These are phyloP conservation scores for Leptographium galeiforme DNA, from an alignment of 2,329 filamentous ascomycete genomes.

Conservation along the genomic window DNA sequence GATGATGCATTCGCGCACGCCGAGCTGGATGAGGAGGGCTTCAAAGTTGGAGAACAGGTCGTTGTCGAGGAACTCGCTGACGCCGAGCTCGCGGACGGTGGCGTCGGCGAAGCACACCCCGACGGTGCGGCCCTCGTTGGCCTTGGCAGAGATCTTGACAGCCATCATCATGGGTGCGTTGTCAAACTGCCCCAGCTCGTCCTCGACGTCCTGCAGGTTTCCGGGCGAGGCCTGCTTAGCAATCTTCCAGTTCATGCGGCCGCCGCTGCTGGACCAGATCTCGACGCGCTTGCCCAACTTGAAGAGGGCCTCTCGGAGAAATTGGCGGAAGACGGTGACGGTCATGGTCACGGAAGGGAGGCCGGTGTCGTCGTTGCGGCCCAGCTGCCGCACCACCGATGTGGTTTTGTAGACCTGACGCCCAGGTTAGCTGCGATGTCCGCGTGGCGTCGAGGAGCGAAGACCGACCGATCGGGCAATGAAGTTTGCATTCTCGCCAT, in stretches of 20 bases:
- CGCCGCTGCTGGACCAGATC: conserved; percentile 65
- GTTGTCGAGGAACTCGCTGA: conserved; percentile 98
- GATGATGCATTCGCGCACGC: conserved; percentile 87
- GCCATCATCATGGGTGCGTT: conserved; percentile 88
- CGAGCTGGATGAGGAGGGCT: conserved; percentile 87
- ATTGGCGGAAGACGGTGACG: conserved; percentile 86
- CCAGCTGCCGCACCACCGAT: conserved; percentile 82
- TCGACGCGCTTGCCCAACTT: conserved; percentile 82
- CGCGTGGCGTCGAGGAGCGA: neutral
- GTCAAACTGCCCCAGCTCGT: conserved; percentile 77
- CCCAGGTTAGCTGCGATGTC: neutral
- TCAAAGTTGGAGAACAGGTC: conserved; percentile 98
- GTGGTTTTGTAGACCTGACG: conserved; percentile 86
- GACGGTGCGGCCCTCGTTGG: conserved; percentile 69
- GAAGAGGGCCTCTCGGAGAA: conserved; percentile 87
- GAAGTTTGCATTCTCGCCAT: conserved; percentile 71
- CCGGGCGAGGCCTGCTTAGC: conserved; percentile 87
- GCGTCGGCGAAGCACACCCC: conserved; percentile 98
- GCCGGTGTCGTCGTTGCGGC: conserved; percentile 68
- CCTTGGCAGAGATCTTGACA: conserved; percentile 84
- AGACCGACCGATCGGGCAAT: conserved; percentile 58
- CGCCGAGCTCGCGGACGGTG: conserved; percentile 84
- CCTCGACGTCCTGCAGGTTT: conserved; percentile 92
- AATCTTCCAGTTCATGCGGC: conserved; percentile 84
- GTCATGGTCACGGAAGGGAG: conserved; percentile 93